Percentiles rank a stretch among this genome's conserved stretches.
Conservation (phyloP, 2,329 filamentous ascomycete species). For the Monosporascus sp. region DNA sequence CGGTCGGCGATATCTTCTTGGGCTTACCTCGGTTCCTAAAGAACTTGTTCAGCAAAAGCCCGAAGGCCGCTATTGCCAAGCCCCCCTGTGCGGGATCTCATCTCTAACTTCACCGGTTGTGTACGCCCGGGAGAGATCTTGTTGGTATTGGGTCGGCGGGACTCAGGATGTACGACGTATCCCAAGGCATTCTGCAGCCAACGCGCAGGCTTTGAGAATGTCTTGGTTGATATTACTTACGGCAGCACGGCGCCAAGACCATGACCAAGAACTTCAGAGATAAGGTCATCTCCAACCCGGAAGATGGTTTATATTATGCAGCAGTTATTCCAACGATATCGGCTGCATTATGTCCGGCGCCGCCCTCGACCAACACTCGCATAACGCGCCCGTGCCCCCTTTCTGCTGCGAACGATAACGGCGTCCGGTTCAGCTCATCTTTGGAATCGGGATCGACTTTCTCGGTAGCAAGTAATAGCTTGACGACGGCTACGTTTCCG, state of each 20-base stretch:
- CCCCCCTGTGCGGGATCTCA: slow-evolving; percentile 28
- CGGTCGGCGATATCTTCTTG: slow-evolving; percentile 32
- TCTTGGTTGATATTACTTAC: slow-evolving; percentile 62
- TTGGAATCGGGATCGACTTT: no score
- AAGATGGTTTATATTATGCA: no score
- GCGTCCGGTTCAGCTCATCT: no score
- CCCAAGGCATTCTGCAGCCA: slow-evolving; percentile 62
- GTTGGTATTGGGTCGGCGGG: slow-evolving; percentile 42
- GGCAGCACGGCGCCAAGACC: slow-evolving; percentile 40
- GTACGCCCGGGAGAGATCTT: slow-evolving; percentile 40
- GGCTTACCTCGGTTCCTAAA: slow-evolving; percentile 21
- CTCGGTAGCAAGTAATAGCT: no score
- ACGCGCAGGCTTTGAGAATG: slow-evolving; percentile 55
- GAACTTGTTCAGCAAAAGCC: slow-evolving; percentile 20
- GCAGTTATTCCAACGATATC: no score
- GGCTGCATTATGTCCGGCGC: no score
- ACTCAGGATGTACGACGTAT: slow-evolving; percentile 48
- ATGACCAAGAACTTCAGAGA: slow-evolving; percentile 52
- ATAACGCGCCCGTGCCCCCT: no score
- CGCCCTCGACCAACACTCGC: no score
- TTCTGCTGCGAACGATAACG: no score
- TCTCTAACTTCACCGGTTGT: slow-evolving; percentile 47
- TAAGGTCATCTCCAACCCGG: slow-evolving; percentile 52
- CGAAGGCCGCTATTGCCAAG: slow-evolving; percentile 31
- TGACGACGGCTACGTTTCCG: no score